A percentile compares a stretch with the other conserved stretches of the same genome.
phyloP scores from a whole-genome alignment of 2,329 filamentous ascomycete species.

The Sporothrix mexicana region DNA sequence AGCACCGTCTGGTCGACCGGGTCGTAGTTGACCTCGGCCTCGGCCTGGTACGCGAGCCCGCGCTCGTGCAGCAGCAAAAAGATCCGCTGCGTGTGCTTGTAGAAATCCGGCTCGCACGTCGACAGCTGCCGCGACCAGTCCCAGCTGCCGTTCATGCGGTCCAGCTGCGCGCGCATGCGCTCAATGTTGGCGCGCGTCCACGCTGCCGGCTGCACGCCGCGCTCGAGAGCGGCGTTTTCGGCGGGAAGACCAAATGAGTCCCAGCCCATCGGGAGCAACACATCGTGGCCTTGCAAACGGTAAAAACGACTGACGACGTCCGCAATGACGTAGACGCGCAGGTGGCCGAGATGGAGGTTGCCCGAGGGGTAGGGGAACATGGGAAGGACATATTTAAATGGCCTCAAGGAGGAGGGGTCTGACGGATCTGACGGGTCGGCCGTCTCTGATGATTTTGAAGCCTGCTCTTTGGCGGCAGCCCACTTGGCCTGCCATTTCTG shows the following conservation, averaged over 20 bases:
- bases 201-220: constrained; percentile 73
- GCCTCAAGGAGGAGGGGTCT: constrained; percentile 36
- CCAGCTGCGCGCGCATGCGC: constrained; percentile 83
- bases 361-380: constrained; percentile 97
- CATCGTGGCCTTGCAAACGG: constrained; percentile 73
- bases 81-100: constrained; percentile 86
- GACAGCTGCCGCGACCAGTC: constrained; percentile 82
- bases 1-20: constrained; percentile 88
- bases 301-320: constrained; percentile 82
- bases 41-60: constrained; percentile 80
- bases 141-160: constrained; percentile 79
- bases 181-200: constrained; percentile 85
- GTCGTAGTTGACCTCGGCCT: constrained; percentile 88
- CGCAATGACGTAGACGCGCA: constrained; percentile 88
- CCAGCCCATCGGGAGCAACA: constrained; percentile 92
- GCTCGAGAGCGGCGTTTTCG: constrained; percentile 88
- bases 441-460: constrained; percentile 36
- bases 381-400: constrained; percentile 72
- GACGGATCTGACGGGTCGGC: not conserved
- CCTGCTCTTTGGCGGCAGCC: constrained; percentile 41
- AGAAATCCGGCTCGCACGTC: constrained; percentile 84
- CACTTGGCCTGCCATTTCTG: constrained; percentile 60
- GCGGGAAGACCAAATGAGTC: constrained; percentile 90
- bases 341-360: constrained; percentile 81
- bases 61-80: constrained; percentile 78